A percentile compares a stretch with the other conserved stretches of the same genome.
These are phyloP conservation scores for Sorghum bicolor DNA, from an alignment of 176 grass and related monocot species.

Conservation along the genomic window DNA sequence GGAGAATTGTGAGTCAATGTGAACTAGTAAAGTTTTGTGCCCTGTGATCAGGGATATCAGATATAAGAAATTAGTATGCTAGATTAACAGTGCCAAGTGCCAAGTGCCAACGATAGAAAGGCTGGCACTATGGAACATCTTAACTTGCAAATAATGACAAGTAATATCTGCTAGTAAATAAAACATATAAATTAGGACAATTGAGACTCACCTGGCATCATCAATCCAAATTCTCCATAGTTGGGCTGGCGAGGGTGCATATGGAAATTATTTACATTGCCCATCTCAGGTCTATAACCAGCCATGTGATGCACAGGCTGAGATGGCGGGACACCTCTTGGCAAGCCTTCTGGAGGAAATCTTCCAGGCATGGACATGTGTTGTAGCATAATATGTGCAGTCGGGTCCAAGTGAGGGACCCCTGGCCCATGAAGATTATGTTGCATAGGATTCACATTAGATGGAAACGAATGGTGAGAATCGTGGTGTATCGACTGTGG, in stretches of 20 bases:
- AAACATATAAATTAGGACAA: background rate
- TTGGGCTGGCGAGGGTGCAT: slow-evolving; percentile 68
- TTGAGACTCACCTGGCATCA: slow-evolving; percentile 56
- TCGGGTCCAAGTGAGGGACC: slow-evolving; percentile 51
- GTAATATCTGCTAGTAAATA: slow-evolving; percentile 9
- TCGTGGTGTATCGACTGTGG: slow-evolving; percentile 56
- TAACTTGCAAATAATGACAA: slow-evolving; percentile 17
- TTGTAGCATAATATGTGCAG: slow-evolving; percentile 66
- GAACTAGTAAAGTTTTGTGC: background rate
- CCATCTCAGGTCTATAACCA: slow-evolving; percentile 68
- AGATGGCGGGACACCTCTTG: slow-evolving; percentile 64
- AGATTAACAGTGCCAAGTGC: too few relatives aligned
- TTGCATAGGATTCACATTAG: slow-evolving; percentile 57
- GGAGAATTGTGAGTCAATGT: background rate
- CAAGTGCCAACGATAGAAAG: background rate
- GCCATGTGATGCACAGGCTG: slow-evolving; percentile 58
- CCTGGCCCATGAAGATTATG: slow-evolving; percentile 41
- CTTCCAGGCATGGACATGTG: slow-evolving; percentile 53
- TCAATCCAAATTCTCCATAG: slow-evolving; percentile 65
- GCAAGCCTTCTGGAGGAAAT: slow-evolving; percentile 61
- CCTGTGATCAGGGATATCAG: background rate
- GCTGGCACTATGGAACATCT: background rate
- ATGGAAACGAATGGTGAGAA: slow-evolving; percentile 47
- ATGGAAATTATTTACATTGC: slow-evolving; percentile 72
- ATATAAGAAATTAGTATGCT: background rate